Base-by-base conservation (phyloP, 2,329 filamentous ascomycete species). In the Xylaria sp. region DNA sequence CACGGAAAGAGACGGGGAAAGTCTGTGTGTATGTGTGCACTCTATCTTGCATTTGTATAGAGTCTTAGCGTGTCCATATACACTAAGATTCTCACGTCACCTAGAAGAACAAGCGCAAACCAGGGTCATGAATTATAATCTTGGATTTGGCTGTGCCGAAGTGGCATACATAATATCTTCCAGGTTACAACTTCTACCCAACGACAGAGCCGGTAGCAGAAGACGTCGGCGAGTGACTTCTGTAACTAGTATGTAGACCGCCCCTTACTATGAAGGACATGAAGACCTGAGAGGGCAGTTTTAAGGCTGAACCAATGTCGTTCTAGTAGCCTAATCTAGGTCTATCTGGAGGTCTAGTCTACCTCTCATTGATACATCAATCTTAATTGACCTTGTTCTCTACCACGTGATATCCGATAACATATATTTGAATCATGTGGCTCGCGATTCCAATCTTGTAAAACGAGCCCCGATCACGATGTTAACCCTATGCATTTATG, bases 301-400 rank as follows among this genome's bases (percentile, higher is more conserved):
- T 23, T 56, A n/a, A n/a, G 33, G 6, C 48, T 18, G 39, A 20
- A 13, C 18, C 20, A 54, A 23, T 48, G 7, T 43, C 54, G 54
- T 63, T 64, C 18, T 54, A 61, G 54, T 43, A 33, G 43, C 62
- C 56, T 66, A 49, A 18, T 57, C n/a, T 49, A 62, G 51, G 46
- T 51, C 13, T 41, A n/a, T 58, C 28, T 12, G 1, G 43, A 41
- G 15, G 1, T 39, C 15, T 18, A 10, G 25, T 31, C 18, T 18
- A 59, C n/a, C n/a, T 12, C 43, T 15, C 64, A 36, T 39, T 33
- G 25, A 46, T 18, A 18, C 41, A n/a, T 62, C n/a, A 52, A 41
- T 54, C 54, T 33, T 20, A 28, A 39, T 60, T 6, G 31, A 41
- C 57, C 46, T 20, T 48, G 2, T 33, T 43, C 28, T 43, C 25